These are phyloP conservation scores for Inga leiocalycina DNA, from an alignment of 306 rosid genomes.

Conservation along the genomic window DNA sequence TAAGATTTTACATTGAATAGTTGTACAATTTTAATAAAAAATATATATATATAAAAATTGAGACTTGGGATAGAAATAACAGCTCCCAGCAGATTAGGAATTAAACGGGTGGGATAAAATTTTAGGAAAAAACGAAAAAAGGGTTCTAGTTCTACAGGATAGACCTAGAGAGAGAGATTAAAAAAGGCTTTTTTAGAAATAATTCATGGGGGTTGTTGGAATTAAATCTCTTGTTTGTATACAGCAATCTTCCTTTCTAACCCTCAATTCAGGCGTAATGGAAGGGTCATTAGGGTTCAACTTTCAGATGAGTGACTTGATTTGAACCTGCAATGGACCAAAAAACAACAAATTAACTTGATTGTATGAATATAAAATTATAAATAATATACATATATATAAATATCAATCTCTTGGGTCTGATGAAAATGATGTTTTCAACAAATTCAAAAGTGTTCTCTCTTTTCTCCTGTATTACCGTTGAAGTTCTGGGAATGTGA, in stretches of 20 bases:
- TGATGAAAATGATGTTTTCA: constrained; percentile 36
- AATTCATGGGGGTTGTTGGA: constrained; percentile 51
- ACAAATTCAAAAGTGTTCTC: constrained; percentile 8
- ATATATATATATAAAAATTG: constrained; percentile 22
- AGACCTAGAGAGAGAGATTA: constrained; percentile 36
- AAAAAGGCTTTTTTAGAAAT: constrained; percentile 46
- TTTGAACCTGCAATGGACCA: constrained; percentile 62
- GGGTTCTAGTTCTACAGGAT: constrained; percentile 37
- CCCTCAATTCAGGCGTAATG: constrained; percentile 52
- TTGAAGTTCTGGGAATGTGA: constrained; percentile 59
- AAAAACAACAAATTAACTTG: background rate
- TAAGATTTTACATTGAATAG: constrained; percentile 70
- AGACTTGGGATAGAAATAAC: constrained; percentile 14
- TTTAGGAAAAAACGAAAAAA: constrained; percentile 33
- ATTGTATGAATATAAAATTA: too few relatives aligned
- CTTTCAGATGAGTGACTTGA: constrained; percentile 69
- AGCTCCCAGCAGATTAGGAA: constrained; percentile 50
- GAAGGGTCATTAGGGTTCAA: constrained; percentile 60
- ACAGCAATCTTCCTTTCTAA: constrained; percentile 46
- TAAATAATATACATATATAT: background rate
- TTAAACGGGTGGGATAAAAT: constrained; percentile 22
- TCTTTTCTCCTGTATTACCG: constrained; percentile 47
- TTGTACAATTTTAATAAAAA: constrained; percentile 36
- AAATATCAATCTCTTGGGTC: constrained; percentile 22
- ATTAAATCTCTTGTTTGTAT: constrained; percentile 65